Evolutionary conservation across 2,329 filamentous ascomycete species (phyloP).

Genomic region (Dothidotthia symphoricarpi): DNA sequence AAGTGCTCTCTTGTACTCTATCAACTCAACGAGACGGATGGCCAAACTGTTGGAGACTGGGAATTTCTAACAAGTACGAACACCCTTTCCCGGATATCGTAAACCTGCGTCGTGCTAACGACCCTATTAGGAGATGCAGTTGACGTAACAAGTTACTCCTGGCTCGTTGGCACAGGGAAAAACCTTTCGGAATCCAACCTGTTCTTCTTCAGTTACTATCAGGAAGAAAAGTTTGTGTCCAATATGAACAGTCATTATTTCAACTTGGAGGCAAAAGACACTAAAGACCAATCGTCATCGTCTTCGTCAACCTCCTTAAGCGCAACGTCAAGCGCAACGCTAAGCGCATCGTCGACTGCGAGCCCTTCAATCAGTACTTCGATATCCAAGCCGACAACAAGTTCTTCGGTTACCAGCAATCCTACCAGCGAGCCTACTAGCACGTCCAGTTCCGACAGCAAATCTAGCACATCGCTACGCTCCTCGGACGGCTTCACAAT

Average conservation of each 20-base stretch:
- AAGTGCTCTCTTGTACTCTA: conserved; percentile 4
- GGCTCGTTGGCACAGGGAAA: conserved; percentile 6
- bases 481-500: not conserved
- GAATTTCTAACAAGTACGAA: conserved; percentile 5
- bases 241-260: conserved; percentile 5
- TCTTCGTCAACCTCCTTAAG: not conserved
- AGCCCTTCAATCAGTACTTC: not conserved
- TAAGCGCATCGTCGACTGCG: not conserved
- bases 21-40: conserved; percentile 4
- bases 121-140: conserved; percentile 1
- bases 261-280: conserved; percentile 1
- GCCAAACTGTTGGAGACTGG: conserved; percentile 1
- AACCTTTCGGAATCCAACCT: conserved; percentile 8
- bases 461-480: not conserved
- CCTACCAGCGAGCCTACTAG: not conserved
- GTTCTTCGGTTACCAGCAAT: not conserved
- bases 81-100: not conserved
- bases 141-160: conserved; percentile 2
- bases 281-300: not conserved
- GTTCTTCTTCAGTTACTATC: conserved; percentile 7
- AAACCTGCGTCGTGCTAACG: not conserved
- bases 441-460: not conserved
- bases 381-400: not conserved
- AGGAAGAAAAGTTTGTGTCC: conserved; percentile 2
- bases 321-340: not conserved